Evolutionary conservation across 192 early-diverging fungal genomes (phyloP), one percentile per base, ranked within the genome.

Genomic region (Coemansia sp.): DNA sequence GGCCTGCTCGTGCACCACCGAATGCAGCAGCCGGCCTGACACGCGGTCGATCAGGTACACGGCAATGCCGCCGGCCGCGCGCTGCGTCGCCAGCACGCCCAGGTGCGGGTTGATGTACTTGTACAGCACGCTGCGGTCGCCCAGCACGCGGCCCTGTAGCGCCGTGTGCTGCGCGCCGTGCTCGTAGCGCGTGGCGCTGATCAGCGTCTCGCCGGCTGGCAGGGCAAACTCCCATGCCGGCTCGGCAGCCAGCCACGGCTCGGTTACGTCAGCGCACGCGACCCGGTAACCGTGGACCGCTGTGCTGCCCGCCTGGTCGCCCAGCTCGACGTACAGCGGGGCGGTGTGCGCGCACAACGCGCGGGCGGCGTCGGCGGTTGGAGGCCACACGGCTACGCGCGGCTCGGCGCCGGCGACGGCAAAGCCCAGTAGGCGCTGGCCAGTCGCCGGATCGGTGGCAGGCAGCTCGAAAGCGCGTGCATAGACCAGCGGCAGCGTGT

Each of bases 51-150:
- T 50, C 25, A 99, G 49, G 64, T 92, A 93, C 4, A 97, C 44
- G 25, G 63, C 83, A 15, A 94, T 60, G 20, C 75, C 70, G 29
- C 50, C 49, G 22, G 25, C 36, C 29, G 10, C 44, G 39, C 54
- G 50, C 23, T 79, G 53, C 5, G 93, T 86, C 32, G 87, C 85
- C 12, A 95, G 57, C 0, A 89, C 86, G 30, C 88, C 60, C 17
- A 95, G 55, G 68, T 98, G 90, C 39, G 97, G 95, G 74, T 94
- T 97, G 53, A 97, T 80, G 75, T 97, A 99, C 71, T 99, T 99
- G 87, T 95, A 99, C n/a, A 92, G 83, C 5, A 99, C 97, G 30
- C 83, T 85, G 25, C 97, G 90, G 66, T 97, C 85, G 45, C 94
- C 97, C 10, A 97, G 83, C 5, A 97, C 92, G 12, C 93, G 84